Evolutionary conservation across 1,284 basidiomycete genomes (phyloP), one percentile per base, ranked within the genome.

Genomic region (Cystobasidiaceae sp.): DNA sequence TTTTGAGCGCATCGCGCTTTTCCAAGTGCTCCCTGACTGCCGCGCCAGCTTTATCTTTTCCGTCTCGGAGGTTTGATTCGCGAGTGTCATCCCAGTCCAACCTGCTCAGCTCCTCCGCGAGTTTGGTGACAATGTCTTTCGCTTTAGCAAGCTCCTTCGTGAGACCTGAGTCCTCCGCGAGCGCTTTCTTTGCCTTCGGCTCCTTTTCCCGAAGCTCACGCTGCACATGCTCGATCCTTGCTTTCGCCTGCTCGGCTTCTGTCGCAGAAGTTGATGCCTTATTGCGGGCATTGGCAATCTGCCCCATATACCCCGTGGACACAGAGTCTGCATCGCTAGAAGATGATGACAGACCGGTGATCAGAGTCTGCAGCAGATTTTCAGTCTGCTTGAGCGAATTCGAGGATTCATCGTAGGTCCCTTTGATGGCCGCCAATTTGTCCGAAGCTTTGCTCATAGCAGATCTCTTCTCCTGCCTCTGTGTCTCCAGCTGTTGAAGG

Each of bases 221-320:
- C 77, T 90, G 84, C 39, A 83, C 82, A 81, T 93, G 88, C 0
- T 79, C 82, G 43, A 96, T 84, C 75, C 89, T 88, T 52, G 88
- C 81, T 62, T 85, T 86, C 68, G 82, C 83, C 74, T 96, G 92
- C 74, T 96, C 87, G 64, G 91, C 88, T 73, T 94, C 92, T 0
- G 92, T 87, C 5, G 83, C 80, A 0, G 87, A 87, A 46, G 89
- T 86, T 0, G 90, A 85, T 0, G 88, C 80, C 8, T 85, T 84
- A 1, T 84, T 84, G 69, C 86, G 85, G 0, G 93, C 90, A n/a
- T 90, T 87, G 1, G 93, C 90, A 27, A 99, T 83, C 75, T 97
- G 93, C 28, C 93, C 96, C 84, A 97, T 88, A 77, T 97, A 99
- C 0, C 93, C 93, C 9, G 93, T 93, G 8, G 91, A 88, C 28